Conservation (phyloP, 2,329 filamentous ascomycete species). For the Didymellaceae sp. region DNA sequence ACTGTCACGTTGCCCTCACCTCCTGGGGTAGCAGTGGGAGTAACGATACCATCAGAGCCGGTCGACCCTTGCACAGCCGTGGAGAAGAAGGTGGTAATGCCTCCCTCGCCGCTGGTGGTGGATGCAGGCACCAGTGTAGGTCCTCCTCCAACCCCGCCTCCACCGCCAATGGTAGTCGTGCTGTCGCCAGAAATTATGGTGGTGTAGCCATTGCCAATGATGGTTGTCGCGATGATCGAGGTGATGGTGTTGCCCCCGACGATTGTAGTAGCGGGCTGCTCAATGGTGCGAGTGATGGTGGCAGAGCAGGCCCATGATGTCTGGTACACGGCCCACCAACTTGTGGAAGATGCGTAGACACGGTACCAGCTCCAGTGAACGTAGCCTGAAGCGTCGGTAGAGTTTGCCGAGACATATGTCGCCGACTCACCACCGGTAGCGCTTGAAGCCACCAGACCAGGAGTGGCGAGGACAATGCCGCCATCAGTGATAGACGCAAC, state of each 20-base stretch:
- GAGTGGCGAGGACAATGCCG: slow-evolving; percentile 30
- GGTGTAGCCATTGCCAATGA: slow-evolving; percentile 28
- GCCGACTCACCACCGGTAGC: slow-evolving; percentile 30
- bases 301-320: slow-evolving; percentile 37
- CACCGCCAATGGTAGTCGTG: slow-evolving; percentile 24
- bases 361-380: slow-evolving; percentile 34
- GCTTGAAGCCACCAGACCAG: slow-evolving; percentile 28
- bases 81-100: slow-evolving; percentile 31
- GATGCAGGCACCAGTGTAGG: slow-evolving; percentile 36
- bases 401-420: slow-evolving; percentile 31
- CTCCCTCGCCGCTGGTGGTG: slow-evolving; percentile 29
- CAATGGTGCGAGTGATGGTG: slow-evolving; percentile 30
- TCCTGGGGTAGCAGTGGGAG: slow-evolving; percentile 13
- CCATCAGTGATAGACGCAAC: slow-evolving; percentile 31
- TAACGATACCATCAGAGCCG: slow-evolving; percentile 22
- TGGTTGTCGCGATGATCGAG: slow-evolving; percentile 27
- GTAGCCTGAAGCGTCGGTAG: slow-evolving; percentile 29
- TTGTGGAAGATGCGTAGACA: slow-evolving; percentile 34
- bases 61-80: slow-evolving; percentile 26
- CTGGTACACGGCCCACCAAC: slow-evolving; percentile 34
- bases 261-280: slow-evolving; percentile 21
- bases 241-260: slow-evolving; percentile 18
- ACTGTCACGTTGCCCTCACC: slow-evolving; percentile 19
- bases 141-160: slow-evolving; percentile 18
- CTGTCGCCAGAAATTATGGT: slow-evolving; percentile 34